A percentile compares a stretch with the other conserved stretches of the same genome.
Evolutionary conservation across 2,329 filamentous ascomycete species (phyloP).

Genomic region (Talaromyces atroroseus): DNA sequence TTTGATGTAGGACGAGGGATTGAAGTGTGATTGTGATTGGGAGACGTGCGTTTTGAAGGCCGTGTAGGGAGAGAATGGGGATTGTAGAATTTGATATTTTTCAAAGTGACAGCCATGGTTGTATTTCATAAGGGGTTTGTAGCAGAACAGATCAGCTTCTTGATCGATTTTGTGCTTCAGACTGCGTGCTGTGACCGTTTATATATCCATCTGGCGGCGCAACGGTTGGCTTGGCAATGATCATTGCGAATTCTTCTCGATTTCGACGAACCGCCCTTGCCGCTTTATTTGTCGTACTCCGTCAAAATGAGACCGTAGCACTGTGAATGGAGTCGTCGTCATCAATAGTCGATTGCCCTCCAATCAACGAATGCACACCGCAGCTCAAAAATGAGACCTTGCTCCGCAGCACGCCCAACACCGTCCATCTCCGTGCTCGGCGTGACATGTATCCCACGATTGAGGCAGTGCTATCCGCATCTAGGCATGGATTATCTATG

Average conservation of each 20-base stretch:
- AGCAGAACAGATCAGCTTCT: background rate
- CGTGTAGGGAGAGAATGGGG: conserved; percentile 3
- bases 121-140: background rate
- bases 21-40: background rate
- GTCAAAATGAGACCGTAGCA: background rate
- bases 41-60: background rate
- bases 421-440: background rate
- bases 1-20: background rate
- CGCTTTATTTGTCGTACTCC: background rate
- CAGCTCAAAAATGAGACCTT: background rate
- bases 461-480: conserved; percentile 1
- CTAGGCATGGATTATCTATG: background rate
- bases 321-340: background rate
- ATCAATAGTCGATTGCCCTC: background rate
- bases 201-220: background rate
- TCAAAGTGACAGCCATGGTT: background rate
- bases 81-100: conserved; percentile 2
- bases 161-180: background rate
- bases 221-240: background rate
- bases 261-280: background rate
- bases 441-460: background rate
- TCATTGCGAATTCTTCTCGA: background rate
- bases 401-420: background rate
- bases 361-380: background rate
- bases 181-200: background rate